Conservation (phyloP, 2,329 filamentous ascomycete genomes). For the Stachybotrys chartarum region DNA sequence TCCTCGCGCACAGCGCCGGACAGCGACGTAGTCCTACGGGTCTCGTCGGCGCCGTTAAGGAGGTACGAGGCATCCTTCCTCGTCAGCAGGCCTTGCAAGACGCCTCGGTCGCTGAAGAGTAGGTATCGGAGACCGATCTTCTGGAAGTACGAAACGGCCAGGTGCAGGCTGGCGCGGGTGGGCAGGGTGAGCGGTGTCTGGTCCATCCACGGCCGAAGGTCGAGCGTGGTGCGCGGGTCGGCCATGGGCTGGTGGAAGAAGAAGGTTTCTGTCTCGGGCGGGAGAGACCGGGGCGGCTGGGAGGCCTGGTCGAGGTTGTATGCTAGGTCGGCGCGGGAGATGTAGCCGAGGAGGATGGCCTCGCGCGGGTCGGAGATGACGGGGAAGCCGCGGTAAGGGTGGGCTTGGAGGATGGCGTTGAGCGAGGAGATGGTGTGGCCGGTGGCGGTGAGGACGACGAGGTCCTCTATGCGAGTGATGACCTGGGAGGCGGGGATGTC, state of each 20-base stretch:
- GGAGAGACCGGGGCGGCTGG: slow-evolving; percentile 51
- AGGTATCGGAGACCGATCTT: slow-evolving; percentile 88
- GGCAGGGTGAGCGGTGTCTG: slow-evolving; percentile 92
- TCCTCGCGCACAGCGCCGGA: slow-evolving; percentile 29
- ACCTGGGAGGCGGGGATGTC: slow-evolving; percentile 81
- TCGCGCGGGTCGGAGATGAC: slow-evolving; percentile 73
- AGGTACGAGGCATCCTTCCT: slow-evolving; percentile 98
- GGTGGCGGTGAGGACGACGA: slow-evolving; percentile 78
- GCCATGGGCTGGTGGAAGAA: slow-evolving; percentile 79
- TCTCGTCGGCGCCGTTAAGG: slow-evolving; percentile 68
- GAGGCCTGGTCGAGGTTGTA: slow-evolving; percentile 61
- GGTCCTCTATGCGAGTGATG: slow-evolving; percentile 88
- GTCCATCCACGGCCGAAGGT: slow-evolving; percentile 97
- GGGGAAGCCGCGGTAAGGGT: slow-evolving; percentile 85
- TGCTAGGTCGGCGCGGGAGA: slow-evolving; percentile 80
- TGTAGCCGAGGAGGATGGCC: slow-evolving; percentile 82
- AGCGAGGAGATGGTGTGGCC: slow-evolving; percentile 81
- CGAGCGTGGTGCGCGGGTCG: slow-evolving; percentile 70
- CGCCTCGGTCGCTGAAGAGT: slow-evolving; percentile 75
- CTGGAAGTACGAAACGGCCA: slow-evolving; percentile 92
- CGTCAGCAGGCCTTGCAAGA: slow-evolving; percentile 77
- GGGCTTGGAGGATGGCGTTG: slow-evolving; percentile 59
- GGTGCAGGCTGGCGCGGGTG: slow-evolving; percentile 65
- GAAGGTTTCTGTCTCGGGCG: slow-evolving; percentile 68
- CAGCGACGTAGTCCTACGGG: slow-evolving; percentile 33